These are phyloP conservation scores for Spencermartinsiella europaea DNA, from an alignment of 805 yeast genomes.

Conservation along the genomic window DNA sequence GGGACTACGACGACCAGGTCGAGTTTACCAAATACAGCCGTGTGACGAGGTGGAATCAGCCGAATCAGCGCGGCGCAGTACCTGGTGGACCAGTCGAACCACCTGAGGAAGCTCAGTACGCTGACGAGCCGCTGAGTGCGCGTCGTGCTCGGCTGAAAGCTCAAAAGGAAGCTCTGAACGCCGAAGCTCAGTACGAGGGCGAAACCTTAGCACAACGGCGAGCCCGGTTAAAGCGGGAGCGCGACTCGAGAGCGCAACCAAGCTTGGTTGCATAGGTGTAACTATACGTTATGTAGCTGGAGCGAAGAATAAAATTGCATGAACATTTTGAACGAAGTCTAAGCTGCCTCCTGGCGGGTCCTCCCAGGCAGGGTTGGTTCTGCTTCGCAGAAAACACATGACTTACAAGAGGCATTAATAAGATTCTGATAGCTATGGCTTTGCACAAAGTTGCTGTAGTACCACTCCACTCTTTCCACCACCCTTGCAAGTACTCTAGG, in stretches of 20 bases:
- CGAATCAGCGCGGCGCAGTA: background rate
- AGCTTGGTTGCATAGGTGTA: background rate
- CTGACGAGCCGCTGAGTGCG: conserved; percentile 28
- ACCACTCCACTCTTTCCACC: no score
- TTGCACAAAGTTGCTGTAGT: no score
- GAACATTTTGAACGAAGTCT: background rate
- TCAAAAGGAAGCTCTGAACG: conserved; percentile 13
- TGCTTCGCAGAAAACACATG: background rate
- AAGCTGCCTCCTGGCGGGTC: background rate
- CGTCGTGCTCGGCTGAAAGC: conserved; percentile 27
- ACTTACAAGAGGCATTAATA: no score
- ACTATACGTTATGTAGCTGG: background rate
- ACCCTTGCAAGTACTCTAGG: no score
- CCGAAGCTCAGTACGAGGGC: conserved; percentile 3
- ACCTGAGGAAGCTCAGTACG: conserved; percentile 15
- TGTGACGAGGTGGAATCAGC: no score
- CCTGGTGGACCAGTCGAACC: background rate
- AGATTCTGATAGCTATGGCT: no score
- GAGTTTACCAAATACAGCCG: conserved; percentile 7
- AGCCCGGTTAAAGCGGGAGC: conserved; percentile 13
- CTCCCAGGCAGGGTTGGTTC: background rate
- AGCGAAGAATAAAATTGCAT: background rate
- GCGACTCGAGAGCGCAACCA: background rate
- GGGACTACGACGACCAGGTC: conserved; percentile 25
- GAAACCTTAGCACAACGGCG: conserved; percentile 21